Conservation (phyloP, 2,329 filamentous ascomycete species). For the Ilyonectria mors-panacis region DNA sequence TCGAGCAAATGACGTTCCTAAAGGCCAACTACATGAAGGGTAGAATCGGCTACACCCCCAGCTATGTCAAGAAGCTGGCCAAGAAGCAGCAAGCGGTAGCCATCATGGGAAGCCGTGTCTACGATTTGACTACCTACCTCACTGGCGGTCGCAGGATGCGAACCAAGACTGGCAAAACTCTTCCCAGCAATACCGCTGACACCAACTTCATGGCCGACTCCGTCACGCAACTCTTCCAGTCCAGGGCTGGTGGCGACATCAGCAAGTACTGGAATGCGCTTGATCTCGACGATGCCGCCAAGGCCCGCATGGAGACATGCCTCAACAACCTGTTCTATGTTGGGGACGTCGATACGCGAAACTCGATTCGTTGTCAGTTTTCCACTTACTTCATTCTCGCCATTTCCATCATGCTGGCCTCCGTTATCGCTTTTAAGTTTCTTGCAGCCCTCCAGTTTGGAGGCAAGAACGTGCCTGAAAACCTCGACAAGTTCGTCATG, state of each 20-base stretch:
- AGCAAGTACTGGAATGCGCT: constrained; percentile 87
- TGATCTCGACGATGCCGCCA: constrained; percentile 68
- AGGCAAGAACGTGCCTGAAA: constrained; percentile 91
- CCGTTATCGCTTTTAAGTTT: constrained; percentile 95
- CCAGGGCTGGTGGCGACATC: constrained; percentile 83
- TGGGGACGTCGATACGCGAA: constrained; percentile 91
- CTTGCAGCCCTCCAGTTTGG: constrained; percentile 95
- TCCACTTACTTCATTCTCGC: constrained; percentile 90
- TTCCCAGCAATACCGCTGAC: constrained; percentile 65
- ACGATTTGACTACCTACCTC: constrained; percentile 90
- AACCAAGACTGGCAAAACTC: constrained; percentile 67
- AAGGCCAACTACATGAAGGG: constrained; percentile 88
- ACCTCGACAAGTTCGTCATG: constrained; percentile 98
- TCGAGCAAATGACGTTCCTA: constrained; percentile 86
- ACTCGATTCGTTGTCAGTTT: constrained; percentile 87
- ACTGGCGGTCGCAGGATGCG: constrained; percentile 79
- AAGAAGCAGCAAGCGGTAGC: constrained; percentile 77
- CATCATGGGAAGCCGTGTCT: constrained; percentile 84
- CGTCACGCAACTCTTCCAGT: constrained; percentile 83
- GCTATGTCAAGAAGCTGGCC: constrained; percentile 82
- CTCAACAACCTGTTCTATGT: constrained; percentile 96
- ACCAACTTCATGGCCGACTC: constrained; percentile 85
- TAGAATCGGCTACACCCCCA: constrained; percentile 83
- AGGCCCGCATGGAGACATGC: constrained; percentile 82
- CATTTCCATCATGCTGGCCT: constrained; percentile 84